Conservation (phyloP, 1,139 yeast species). For the Debaryomyces robertsiae region DNA sequence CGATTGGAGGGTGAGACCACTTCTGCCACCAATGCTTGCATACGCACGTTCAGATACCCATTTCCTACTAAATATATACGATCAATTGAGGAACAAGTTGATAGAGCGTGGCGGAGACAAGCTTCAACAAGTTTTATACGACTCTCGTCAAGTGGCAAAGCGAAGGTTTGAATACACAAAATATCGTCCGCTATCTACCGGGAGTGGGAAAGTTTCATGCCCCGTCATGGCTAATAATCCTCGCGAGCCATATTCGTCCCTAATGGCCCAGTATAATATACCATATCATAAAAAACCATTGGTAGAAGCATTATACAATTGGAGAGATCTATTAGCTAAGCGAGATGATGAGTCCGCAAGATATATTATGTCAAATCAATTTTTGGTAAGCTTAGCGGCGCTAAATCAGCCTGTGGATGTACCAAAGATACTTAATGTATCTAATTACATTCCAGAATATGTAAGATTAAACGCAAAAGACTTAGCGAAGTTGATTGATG, state of each 20-base stretch:
- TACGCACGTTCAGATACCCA: conserved; percentile 98
- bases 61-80: conserved; percentile 78
- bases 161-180: conserved; percentile 78
- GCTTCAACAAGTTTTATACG: conserved; percentile 58
- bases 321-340: conserved; percentile 85
- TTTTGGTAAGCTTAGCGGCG: conserved; percentile 63
- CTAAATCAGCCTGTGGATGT: conserved; percentile 57
- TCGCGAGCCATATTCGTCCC: conserved; percentile 57
- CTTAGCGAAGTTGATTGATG: conserved; percentile 56
- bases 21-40: conserved; percentile 71
- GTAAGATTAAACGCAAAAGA: conserved; percentile 60
- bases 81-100: conserved; percentile 67
- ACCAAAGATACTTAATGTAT: conserved; percentile 56
- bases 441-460: conserved; percentile 53
- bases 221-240: conserved; percentile 50
- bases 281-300: conserved; percentile 57
- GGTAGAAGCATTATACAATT: conserved; percentile 63
- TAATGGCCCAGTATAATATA: conserved; percentile 69
- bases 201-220: conserved; percentile 40
- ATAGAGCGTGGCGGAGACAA: conserved; percentile 36
- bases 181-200: conserved; percentile 51
- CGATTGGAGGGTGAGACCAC: conserved; percentile 94
- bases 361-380: conserved; percentile 81
- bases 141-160: conserved; percentile 79
- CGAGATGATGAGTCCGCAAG: conserved; percentile 81